These are phyloP conservation scores for Fraxinus xanthoxyloides DNA, from an alignment of 305 asterid genomes.

Conservation along the genomic window DNA sequence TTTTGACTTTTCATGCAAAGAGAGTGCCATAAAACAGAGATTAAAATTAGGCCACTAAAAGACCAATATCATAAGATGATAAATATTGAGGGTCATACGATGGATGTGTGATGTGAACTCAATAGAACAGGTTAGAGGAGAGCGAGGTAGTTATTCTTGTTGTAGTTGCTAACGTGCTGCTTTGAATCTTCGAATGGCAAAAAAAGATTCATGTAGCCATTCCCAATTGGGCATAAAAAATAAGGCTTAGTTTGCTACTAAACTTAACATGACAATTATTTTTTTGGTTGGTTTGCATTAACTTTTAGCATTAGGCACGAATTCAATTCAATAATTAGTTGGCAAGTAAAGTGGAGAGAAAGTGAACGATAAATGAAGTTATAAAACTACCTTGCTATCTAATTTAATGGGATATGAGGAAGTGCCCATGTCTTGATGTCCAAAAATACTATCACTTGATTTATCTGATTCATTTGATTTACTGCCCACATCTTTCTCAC, in stretches of 20 bases:
- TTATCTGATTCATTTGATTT: constrained; percentile 35
- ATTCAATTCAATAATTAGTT: not conserved
- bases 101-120: not conserved
- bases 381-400: constrained; percentile 48
- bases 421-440: constrained; percentile 31
- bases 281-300: not conserved
- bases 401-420: constrained; percentile 37
- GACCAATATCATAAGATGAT: not conserved
- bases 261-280: not conserved
- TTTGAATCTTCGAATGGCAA: not conserved
- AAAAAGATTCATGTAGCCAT: not conserved
- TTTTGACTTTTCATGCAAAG: not conserved
- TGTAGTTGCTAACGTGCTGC: not conserved
- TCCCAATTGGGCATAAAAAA: not conserved
- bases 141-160: not conserved
- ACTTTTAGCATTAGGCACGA: not conserved
- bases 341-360: not conserved
- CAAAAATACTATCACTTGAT: constrained; percentile 33
- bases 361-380: constrained; percentile 10
- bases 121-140: not conserved
- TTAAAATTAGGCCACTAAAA: not conserved
- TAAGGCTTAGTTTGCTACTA: not conserved
- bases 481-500: constrained; percentile 35
- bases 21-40: not conserved
- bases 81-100: not conserved